Conservation (phyloP, 495 filamentous ascomycete genomes). For the Mytilinidion resinicola region DNA sequence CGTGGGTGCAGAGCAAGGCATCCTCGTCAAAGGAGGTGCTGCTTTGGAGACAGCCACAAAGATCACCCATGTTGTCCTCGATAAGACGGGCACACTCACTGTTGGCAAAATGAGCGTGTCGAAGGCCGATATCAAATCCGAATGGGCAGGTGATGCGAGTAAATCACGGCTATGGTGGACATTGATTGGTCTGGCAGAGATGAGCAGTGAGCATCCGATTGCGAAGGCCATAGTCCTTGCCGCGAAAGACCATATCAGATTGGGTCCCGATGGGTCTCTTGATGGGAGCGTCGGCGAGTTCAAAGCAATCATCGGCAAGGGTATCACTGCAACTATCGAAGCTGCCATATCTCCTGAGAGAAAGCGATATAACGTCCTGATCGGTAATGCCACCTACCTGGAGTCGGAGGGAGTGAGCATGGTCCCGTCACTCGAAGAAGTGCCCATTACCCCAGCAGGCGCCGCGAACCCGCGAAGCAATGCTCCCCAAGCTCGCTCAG, state of each 20-base stretch:
- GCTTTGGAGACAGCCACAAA: slow-evolving; percentile 89
- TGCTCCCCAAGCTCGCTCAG: slow-evolving; percentile 29
- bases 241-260: slow-evolving; percentile 65
- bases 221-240: slow-evolving; percentile 72
- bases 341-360: slow-evolving; percentile 60
- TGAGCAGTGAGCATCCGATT: slow-evolving; percentile 91
- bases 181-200: slow-evolving; percentile 85
- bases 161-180: slow-evolving; percentile 84
- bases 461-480: slow-evolving; percentile 33
- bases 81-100: slow-evolving; percentile 96
- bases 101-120: slow-evolving; percentile 91
- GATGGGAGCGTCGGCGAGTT: slow-evolving; percentile 83
- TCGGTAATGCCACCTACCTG: slow-evolving; percentile 78
- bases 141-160: slow-evolving; percentile 64
- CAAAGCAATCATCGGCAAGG: slow-evolving; percentile 73
- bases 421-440: slow-evolving; percentile 50
- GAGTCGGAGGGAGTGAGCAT: slow-evolving; percentile 59
- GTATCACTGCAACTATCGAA: slow-evolving; percentile 75
- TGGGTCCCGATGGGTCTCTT: slow-evolving; percentile 64
- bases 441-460: slow-evolving; percentile 24
- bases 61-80: slow-evolving; percentile 90
- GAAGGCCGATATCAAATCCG: slow-evolving; percentile 54
- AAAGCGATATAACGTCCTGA: slow-evolving; percentile 65
- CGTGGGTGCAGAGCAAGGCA: slow-evolving; percentile 92
- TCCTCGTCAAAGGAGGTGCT: slow-evolving; percentile 92